A percentile compares a stretch with the other conserved stretches of the same genome.
Conservation (phyloP, 306 rosid species). For the Ceratonia siliqua region DNA sequence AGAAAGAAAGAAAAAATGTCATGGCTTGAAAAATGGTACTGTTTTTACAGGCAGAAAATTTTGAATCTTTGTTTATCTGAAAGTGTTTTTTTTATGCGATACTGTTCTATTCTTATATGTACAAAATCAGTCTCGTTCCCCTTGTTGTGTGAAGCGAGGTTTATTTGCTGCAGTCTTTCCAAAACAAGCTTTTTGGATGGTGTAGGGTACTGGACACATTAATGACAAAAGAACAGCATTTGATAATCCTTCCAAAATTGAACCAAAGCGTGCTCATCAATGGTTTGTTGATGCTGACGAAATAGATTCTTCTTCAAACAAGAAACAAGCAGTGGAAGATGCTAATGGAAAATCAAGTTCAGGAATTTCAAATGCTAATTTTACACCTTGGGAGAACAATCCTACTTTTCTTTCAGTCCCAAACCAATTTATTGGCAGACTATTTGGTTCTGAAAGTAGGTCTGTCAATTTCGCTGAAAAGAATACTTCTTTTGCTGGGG, state of each 20-base stretch:
- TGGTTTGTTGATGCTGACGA: constrained; percentile 76
- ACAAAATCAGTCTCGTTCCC: not conserved
- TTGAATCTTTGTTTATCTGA: not conserved
- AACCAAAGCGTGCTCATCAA: constrained; percentile 71
- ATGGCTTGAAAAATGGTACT: not conserved
- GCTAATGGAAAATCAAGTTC: constrained; percentile 59
- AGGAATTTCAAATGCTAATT: constrained; percentile 52
- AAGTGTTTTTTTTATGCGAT: not conserved
- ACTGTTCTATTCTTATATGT: no score
- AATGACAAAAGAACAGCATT: constrained; percentile 51
- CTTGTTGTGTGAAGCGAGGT: not conserved
- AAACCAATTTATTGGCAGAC: constrained; percentile 54
- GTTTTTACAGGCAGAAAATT: not conserved
- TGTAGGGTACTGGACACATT: constrained; percentile 55
- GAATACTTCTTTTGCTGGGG: constrained; percentile 49
- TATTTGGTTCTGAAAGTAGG: constrained; percentile 68
- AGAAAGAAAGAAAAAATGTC: not conserved
- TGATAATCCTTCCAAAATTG: constrained; percentile 58
- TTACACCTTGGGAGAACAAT: constrained; percentile 68
- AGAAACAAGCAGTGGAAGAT: constrained; percentile 70
- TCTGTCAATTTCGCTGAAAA: constrained; percentile 52
- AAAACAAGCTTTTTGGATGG: constrained; percentile 78
- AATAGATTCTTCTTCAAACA: constrained; percentile 61
- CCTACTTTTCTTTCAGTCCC: constrained; percentile 59
- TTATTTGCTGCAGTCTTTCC: constrained; percentile 46